Evolutionary conservation across 495 filamentous ascomycete genomes (phyloP), one percentile per base, ranked within the genome.

Genomic region (Neurospora sp.): DNA sequence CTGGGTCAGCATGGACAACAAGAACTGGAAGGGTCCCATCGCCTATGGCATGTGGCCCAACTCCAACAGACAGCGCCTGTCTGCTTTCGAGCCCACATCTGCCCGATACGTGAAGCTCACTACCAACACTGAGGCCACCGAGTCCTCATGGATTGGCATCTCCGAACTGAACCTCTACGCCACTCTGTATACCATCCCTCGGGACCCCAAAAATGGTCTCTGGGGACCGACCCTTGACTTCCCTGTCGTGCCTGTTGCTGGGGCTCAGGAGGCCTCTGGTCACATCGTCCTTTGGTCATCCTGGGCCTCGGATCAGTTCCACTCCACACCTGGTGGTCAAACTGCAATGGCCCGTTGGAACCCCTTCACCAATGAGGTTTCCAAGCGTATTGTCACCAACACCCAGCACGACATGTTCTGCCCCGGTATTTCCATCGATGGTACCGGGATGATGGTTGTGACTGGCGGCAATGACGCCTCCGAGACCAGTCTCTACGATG

Each of bases 331-430:
- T 12, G 46, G 76, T 14, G 83, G 81, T 5, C 79, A 84, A 66
- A 88, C 87, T 0, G 70, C 82, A 68, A 86, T 84, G 2, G 82
- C 85, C 12, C 81, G 81, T 20, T 86, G 79, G 79, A 77, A 83
- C 73, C 83, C 81, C 9, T 40, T 48, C 8, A 80, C 73, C 4
- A 75, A 77, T 7, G 76, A 72, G 0, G 77, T 86, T 1, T 80
- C 82, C n/a, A 78, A 83, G 46, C 75, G 79, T 27, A 80, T 75
- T 16, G 75, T 88, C 46, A 74, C 75, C 27, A 80, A 89, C 69
- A 89, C 84, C 14, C 72, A 82, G 8, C 79, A 82, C 72, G 77
- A 81, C 74, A 90, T 91, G 87, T 91, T 90, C 75, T 90, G 89
- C 76, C 88, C 89, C 6, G 88, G 89, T 1, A 86, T 87, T 38